Percentiles rank a stretch among this genome's conserved stretches.
Conservation (phyloP, 805 yeast species). For the Suhomyces pyralidae region DNA sequence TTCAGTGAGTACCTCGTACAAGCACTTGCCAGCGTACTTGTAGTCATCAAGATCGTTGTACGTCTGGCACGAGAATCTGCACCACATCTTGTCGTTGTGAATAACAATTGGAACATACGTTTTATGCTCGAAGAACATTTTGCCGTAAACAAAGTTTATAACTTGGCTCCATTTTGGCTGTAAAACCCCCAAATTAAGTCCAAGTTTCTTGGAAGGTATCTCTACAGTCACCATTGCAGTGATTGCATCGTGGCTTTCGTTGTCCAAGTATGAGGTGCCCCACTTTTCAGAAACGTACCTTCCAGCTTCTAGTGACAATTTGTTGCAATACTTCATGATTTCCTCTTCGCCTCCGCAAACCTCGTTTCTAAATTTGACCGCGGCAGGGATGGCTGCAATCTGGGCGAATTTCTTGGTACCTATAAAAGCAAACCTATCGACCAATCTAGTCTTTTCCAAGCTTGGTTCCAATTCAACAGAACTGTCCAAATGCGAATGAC, state of each 20-base stretch:
- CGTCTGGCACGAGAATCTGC: conserved; percentile 57
- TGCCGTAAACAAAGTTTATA: neutral
- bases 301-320: conserved; percentile 45
- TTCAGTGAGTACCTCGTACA: conserved; percentile 22
- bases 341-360: conserved; percentile 59
- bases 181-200: conserved; percentile 8
- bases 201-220: conserved; percentile 28
- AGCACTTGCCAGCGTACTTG: conserved; percentile 40
- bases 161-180: neutral
- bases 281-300: conserved; percentile 36
- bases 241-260: conserved; percentile 30
- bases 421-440: conserved; percentile 46
- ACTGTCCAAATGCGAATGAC: conserved; percentile 44
- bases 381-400: conserved; percentile 42
- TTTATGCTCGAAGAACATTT: conserved; percentile 17
- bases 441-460: conserved; percentile 25
- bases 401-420: conserved; percentile 53
- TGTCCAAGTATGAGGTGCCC: conserved; percentile 37
- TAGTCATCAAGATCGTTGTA: conserved; percentile 59
- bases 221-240: conserved; percentile 45
- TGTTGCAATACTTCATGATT: conserved; percentile 47
- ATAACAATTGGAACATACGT: conserved; percentile 47
- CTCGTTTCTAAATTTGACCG: conserved; percentile 50
- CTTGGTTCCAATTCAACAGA: conserved; percentile 21
- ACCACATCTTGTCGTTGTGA: conserved; percentile 31